Conservation (phyloP, 1,139 yeast species). For the Pichia sp. region DNA sequence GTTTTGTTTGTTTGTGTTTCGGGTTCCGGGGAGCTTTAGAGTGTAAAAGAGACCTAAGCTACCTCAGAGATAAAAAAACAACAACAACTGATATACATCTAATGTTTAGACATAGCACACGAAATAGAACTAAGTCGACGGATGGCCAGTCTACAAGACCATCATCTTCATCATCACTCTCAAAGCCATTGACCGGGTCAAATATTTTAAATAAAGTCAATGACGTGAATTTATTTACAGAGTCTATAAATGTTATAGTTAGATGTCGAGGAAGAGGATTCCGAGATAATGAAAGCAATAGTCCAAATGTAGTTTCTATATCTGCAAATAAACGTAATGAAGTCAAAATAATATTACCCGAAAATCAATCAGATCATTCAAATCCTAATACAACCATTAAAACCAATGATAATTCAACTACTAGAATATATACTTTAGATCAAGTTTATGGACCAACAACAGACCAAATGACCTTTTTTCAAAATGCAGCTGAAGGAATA, state of each 20-base stretch:
- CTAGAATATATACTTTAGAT: conserved; percentile 58
- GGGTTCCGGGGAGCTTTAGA: too few relatives aligned
- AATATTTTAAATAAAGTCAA: neutral
- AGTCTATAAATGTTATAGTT: conserved; percentile 58
- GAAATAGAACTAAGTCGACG: too few relatives aligned
- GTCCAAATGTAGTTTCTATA: conserved; percentile 66
- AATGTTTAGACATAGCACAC: too few relatives aligned
- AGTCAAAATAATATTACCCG: conserved; percentile 35
- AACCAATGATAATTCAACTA: conserved; percentile 20
- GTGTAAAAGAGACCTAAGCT: too few relatives aligned
- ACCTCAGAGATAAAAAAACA: too few relatives aligned
- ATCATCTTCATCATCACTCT: too few relatives aligned
- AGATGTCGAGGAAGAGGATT: conserved; percentile 80
- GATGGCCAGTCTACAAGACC: too few relatives aligned
- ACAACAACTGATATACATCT: too few relatives aligned
- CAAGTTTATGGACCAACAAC: conserved; percentile 70
- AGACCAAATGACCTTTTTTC: conserved; percentile 53
- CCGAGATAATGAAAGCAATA: conserved; percentile 63
- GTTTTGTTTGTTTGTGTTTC: too few relatives aligned
- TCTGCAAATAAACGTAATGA: conserved; percentile 38
- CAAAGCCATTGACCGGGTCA: neutral
- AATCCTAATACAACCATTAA: neutral
- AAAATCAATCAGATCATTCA: neutral
- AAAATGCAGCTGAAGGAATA: conserved; percentile 59
- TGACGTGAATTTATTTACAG: conserved; percentile 13